These are phyloP conservation scores for Penicillium sp. DNA, from an alignment of 2,329 filamentous ascomycete species.

Conservation along the genomic window DNA sequence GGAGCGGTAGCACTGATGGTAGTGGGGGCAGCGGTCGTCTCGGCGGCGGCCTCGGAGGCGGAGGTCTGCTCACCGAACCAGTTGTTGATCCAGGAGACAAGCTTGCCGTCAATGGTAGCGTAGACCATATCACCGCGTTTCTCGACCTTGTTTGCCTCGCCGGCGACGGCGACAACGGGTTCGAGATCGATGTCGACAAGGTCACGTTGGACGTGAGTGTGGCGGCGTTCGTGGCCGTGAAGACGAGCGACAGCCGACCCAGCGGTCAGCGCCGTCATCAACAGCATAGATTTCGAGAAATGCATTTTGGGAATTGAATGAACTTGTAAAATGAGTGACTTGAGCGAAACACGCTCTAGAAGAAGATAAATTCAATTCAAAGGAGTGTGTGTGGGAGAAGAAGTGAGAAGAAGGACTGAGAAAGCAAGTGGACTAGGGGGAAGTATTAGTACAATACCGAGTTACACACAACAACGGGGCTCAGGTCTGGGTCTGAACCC, in stretches of 20 bases:
- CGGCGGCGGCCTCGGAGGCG: constrained; percentile 5
- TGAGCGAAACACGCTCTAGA: constrained; percentile 15
- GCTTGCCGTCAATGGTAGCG: constrained; percentile 34
- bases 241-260: constrained; percentile 36
- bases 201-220: constrained; percentile 25
- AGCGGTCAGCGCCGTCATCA: constrained; percentile 38
- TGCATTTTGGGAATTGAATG: constrained; percentile 32
- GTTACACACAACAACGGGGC: constrained; percentile 7
- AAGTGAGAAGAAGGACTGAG: constrained; percentile 4
- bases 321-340: constrained; percentile 21
- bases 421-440: constrained; percentile 11
- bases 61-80: constrained; percentile 28
- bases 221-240: constrained; percentile 40
- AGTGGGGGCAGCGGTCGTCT: constrained; percentile 14
- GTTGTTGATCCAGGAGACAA: constrained; percentile 37
- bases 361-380: constrained; percentile 15
- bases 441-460: constrained; percentile 6
- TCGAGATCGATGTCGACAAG: constrained; percentile 8
- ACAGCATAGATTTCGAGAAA: constrained; percentile 37
- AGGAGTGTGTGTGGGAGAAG: constrained; percentile 14
- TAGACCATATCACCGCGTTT: constrained; percentile 35
- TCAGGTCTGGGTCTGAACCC: constrained; percentile 2
- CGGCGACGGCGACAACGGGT: background rate
- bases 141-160: constrained; percentile 11
- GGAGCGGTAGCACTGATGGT: constrained; percentile 16